phyloP scores from a whole-genome alignment of 805 yeast species.

The Starmerella bombi region DNA sequence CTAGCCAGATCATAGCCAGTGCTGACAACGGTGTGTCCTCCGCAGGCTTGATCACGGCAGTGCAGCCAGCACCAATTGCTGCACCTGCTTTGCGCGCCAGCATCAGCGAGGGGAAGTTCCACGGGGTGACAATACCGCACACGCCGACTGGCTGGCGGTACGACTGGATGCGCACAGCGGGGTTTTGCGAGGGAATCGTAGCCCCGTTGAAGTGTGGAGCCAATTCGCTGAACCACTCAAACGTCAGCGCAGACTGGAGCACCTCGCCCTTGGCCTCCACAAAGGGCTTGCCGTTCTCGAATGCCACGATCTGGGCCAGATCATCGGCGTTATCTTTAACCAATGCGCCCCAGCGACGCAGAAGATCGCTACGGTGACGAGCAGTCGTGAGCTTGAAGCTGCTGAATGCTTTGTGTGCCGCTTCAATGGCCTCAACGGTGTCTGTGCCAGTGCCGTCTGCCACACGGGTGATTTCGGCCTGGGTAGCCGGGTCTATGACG shows the following conservation, averaged over 20 bases:
- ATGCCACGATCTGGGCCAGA: conserved; percentile 47
- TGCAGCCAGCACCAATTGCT: conserved; percentile 68
- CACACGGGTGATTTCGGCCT: conserved; percentile 39
- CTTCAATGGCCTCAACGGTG: conserved; percentile 40
- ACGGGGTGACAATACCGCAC: conserved; percentile 66
- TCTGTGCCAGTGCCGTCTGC: conserved; percentile 43
- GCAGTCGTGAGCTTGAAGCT: conserved; percentile 41
- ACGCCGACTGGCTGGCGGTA: conserved; percentile 70
- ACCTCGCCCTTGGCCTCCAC: conserved; percentile 65
- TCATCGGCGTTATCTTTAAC: conserved; percentile 49
- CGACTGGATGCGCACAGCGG: conserved; percentile 39
- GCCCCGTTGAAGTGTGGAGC: conserved; percentile 65
- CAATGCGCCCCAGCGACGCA: conserved; percentile 40
- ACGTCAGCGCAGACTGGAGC: conserved; percentile 54
- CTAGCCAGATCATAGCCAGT: conserved; percentile 48
- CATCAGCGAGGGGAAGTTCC: conserved; percentile 80
- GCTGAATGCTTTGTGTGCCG: conserved; percentile 42
- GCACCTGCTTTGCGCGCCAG: conserved; percentile 63
- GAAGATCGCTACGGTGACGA: conserved; percentile 41
- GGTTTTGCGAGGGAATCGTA: conserved; percentile 41
- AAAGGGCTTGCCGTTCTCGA: conserved; percentile 64
- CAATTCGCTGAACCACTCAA: conserved; percentile 75
- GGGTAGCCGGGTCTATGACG: conserved; percentile 67
- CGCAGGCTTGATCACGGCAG: conserved; percentile 66
- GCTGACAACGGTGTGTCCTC: conserved; percentile 64